Conservation (phyloP, 345 rosid genomes). For the Lumnitzera racemosa region DNA sequence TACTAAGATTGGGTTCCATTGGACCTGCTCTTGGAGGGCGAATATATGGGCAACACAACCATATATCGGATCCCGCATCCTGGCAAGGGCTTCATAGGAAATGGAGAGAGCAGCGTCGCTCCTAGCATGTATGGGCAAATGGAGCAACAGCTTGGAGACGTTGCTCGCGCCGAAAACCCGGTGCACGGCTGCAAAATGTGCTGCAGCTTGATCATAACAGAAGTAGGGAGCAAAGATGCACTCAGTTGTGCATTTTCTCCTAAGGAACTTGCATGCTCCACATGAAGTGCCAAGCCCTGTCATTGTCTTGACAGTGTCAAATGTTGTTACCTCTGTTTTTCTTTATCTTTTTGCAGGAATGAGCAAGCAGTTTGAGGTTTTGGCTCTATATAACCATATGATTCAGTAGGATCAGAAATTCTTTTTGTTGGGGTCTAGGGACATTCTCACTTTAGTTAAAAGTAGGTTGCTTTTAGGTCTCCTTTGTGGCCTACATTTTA, state of each 20-base stretch:
- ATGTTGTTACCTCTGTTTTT: slow-evolving; percentile 13
- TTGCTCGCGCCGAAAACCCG: slow-evolving; percentile 80
- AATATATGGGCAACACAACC: slow-evolving; percentile 66
- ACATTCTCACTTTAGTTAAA: slow-evolving; percentile 30
- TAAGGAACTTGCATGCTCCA: slow-evolving; percentile 78
- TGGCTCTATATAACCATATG: slow-evolving; percentile 34
- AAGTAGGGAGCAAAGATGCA: slow-evolving; percentile 76
- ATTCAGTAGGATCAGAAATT: slow-evolving; percentile 10
- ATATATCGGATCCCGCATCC: slow-evolving; percentile 48
- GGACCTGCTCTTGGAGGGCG: slow-evolving; percentile 67
- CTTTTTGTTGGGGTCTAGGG: slow-evolving; percentile 19
- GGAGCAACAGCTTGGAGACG: slow-evolving; percentile 51
- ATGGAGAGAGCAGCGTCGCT: slow-evolving; percentile 59
- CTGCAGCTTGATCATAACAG: slow-evolving; percentile 54
- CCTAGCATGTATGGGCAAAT: slow-evolving; percentile 40
- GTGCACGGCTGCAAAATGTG: slow-evolving; percentile 69
- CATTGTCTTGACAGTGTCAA: slow-evolving; percentile 38
- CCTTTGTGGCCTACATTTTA: slow-evolving; percentile 55
- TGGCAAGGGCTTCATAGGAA: slow-evolving; percentile 63
- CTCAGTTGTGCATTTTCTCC: slow-evolving; percentile 60
- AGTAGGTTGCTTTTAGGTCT: slow-evolving; percentile 44
- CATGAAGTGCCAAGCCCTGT: slow-evolving; percentile 68
- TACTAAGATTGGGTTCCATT: not conserved
- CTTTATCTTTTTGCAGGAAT: slow-evolving; percentile 18
- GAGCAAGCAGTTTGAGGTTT: slow-evolving; percentile 18